Conservation (phyloP, 2,329 filamentous ascomycete species). For the Akanthomyces muscarius region DNA sequence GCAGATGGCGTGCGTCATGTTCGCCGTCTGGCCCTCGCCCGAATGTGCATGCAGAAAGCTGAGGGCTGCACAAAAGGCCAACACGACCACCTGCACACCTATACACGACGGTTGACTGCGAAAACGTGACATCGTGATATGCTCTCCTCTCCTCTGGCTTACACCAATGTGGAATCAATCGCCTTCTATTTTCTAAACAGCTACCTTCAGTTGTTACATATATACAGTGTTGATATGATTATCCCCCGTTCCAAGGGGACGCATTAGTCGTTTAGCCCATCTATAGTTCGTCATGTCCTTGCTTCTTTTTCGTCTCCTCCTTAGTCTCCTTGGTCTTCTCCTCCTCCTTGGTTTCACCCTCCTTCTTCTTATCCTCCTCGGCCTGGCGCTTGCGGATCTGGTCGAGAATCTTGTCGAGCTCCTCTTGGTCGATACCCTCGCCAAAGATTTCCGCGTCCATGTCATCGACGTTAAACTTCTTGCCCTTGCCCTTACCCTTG, state of each 20-base stretch:
- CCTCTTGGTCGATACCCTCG: conserved; percentile 37
- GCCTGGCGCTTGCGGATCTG: conserved; percentile 31
- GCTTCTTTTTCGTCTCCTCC: conserved; percentile 2
- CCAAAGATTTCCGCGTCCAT: conserved; percentile 29
- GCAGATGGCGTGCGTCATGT: not conserved
- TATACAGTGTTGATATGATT: conserved; percentile 13
- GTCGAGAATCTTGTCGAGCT: conserved; percentile 48
- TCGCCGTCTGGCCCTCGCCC: not conserved
- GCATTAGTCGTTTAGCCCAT: not conserved
- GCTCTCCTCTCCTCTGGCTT: not conserved
- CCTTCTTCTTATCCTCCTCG: conserved; percentile 26
- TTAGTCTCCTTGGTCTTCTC: conserved; percentile 17
- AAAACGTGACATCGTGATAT: not conserved
- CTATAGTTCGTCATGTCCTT: conserved; percentile 15
- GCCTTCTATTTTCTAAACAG: conserved; percentile 8
- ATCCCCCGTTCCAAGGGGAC: not conserved
- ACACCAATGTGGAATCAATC: not conserved
- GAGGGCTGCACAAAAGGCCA: not conserved
- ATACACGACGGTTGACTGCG: not conserved
- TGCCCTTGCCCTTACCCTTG: conserved; percentile 26
- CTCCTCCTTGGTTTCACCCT: conserved; percentile 22
- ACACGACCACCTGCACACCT: not conserved
- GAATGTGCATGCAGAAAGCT: not conserved
- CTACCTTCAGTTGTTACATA: conserved; percentile 15
- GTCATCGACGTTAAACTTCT: conserved; percentile 33